These are phyloP conservation scores for Erythrobasidium hasegawianum DNA, from an alignment of 1,284 basidiomycete species.

Conservation along the genomic window DNA sequence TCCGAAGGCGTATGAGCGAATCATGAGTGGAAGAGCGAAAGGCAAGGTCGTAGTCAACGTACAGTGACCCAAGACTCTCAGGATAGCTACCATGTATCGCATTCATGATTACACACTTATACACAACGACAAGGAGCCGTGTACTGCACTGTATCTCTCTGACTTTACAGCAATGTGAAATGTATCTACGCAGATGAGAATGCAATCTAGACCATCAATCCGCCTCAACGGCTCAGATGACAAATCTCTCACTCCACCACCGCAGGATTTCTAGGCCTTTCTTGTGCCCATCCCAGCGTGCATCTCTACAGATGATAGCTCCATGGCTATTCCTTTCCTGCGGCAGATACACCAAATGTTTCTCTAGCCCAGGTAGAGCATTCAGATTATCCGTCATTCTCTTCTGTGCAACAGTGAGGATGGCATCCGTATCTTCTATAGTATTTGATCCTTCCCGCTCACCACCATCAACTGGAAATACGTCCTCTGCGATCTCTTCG, in stretches of 20 bases:
- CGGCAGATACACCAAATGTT: conserved; percentile 40
- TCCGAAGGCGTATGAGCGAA: conserved; percentile 59
- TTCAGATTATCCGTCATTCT: conserved; percentile 39
- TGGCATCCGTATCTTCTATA: conserved; percentile 35
- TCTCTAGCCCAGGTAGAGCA: conserved; percentile 37
- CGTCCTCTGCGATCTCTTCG: conserved; percentile 22
- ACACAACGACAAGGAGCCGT: no score
- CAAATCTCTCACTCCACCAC: conserved; percentile 37
- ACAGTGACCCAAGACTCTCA: no score
- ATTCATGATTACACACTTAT: no score
- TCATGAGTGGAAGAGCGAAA: conserved; percentile 58
- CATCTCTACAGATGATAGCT: conserved; percentile 37
- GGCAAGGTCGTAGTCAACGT: conserved; percentile 59
- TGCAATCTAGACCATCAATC: conserved; percentile 1
- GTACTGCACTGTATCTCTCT: no score
- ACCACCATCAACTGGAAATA: conserved; percentile 5
- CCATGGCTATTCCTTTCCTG: conserved; percentile 39
- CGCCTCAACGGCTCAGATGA: conserved; percentile 16
- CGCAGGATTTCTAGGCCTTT: conserved; percentile 39
- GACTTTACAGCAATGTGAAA: no score
- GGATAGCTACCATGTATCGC: not conserved
- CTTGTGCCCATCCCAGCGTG: conserved; percentile 28
- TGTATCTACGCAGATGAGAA: no score
- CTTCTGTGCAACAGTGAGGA: conserved; percentile 36
- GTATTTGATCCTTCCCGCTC: not conserved